Conservation (phyloP, 345 rosid species). For the Dipteronia dyeriana region DNA sequence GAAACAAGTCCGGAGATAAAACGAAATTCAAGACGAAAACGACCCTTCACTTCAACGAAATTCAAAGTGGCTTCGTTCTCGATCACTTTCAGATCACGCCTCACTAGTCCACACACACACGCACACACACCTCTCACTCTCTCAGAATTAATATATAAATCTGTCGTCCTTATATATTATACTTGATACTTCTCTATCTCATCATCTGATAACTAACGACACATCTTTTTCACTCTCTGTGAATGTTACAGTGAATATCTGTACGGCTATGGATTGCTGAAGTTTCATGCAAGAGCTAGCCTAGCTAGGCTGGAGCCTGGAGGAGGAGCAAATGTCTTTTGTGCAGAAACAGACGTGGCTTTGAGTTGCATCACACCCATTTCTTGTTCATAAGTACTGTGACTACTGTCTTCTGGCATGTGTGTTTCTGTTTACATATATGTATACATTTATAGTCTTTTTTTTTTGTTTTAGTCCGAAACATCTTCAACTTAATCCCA, state of each 20-base stretch:
- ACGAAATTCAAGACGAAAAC: slow-evolving; percentile 56
- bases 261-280: slow-evolving; percentile 16
- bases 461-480: too few relatives aligned
- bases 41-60: slow-evolving; percentile 48
- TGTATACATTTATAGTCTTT: too few relatives aligned
- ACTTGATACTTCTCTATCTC: slow-evolving; percentile 1
- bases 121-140: neutral
- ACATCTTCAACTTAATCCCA: neutral
- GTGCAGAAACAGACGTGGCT: slow-evolving; percentile 36
- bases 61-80: slow-evolving; percentile 29
- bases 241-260: slow-evolving; percentile 12
- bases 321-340: slow-evolving; percentile 22
- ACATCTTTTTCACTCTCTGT: slow-evolving; percentile 34
- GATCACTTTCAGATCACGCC: slow-evolving; percentile 31
- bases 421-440: neutral
- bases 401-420: slow-evolving; percentile 1
- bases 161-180: neutral
- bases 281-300: slow-evolving; percentile 21
- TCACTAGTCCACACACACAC: neutral
- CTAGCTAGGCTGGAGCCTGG: neutral
- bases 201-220: slow-evolving; percentile 17
- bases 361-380: slow-evolving; percentile 30
- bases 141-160: neutral
- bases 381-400: neutral
- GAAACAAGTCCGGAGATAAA: slow-evolving; percentile 21